Evolutionary conservation across 495 filamentous ascomycete species (phyloP).

Genomic region (Talaromyces borbonicus): DNA sequence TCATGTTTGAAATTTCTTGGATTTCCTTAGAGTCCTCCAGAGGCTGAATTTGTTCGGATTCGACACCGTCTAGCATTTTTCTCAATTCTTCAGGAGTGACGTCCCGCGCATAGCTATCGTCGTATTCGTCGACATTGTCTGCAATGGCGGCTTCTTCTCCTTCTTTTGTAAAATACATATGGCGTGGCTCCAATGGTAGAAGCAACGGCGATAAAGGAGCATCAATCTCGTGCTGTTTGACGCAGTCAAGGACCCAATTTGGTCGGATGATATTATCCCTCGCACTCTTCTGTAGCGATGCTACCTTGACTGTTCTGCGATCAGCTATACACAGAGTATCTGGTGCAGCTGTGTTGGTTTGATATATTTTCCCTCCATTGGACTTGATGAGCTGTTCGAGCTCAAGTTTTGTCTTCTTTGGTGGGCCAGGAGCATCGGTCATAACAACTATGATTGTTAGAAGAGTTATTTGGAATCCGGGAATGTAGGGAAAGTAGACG

Average conservation of each 20-base stretch:
- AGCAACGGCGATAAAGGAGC: constrained; percentile 43
- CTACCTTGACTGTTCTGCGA: constrained; percentile 75
- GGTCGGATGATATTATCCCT: constrained; percentile 64
- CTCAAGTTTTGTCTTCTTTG: constrained; percentile 66
- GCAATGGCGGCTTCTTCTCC: constrained; percentile 34
- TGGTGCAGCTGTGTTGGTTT: constrained; percentile 52
- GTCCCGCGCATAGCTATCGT: constrained; percentile 77
- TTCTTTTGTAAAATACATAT: constrained; percentile 46
- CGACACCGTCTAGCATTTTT: constrained; percentile 41
- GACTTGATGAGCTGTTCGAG: constrained; percentile 82
- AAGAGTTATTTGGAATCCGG: neutral
- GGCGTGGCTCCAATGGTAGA: constrained; percentile 60
- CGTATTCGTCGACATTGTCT: constrained; percentile 59
- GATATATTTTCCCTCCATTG: constrained; percentile 75
- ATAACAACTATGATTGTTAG: constrained; percentile 41
- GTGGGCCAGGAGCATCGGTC: constrained; percentile 46
- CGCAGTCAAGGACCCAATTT: constrained; percentile 77
- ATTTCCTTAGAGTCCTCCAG: neutral
- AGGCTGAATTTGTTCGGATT: neutral
- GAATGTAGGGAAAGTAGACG: neutral
- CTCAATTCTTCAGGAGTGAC: constrained; percentile 55
- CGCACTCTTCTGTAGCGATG: constrained; percentile 63
- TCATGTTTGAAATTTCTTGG: neutral
- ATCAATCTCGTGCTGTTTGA: constrained; percentile 56
- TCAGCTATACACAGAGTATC: constrained; percentile 69